phyloP scores from a whole-genome alignment of 108 stramenopile genomes.

The Cyclotella sp. region DNA sequence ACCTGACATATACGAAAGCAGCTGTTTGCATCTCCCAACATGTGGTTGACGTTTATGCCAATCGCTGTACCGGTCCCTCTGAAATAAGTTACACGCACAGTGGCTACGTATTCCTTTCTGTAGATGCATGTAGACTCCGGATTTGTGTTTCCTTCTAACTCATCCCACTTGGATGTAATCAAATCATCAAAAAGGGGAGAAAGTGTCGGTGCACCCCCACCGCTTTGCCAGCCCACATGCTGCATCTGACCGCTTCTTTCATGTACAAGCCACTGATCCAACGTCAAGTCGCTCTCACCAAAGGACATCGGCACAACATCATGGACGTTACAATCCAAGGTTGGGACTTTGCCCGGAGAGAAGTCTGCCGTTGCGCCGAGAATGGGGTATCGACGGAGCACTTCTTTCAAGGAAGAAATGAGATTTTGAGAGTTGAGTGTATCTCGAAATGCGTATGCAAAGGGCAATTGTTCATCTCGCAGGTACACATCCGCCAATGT shows the following conservation, averaged over 20 bases:
- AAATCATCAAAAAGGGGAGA: conserved; percentile 39
- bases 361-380: conserved; percentile 22
- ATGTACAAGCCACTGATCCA: conserved; percentile 17
- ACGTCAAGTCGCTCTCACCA: conserved; percentile 15
- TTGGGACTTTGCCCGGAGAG: conserved; percentile 12
- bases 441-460: conserved; percentile 40
- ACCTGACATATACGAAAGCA: conserved; percentile 26
- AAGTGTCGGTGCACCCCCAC: conserved; percentile 28
- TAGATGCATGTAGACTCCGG: background rate
- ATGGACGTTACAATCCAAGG: conserved; percentile 12
- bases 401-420: conserved; percentile 20
- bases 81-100: conserved; percentile 32
- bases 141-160: background rate
- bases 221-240: conserved; percentile 23
- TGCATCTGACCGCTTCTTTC: conserved; percentile 20
- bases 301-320: conserved; percentile 38
- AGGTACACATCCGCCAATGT: conserved; percentile 37
- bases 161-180: conserved; percentile 5
- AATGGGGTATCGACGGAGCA: conserved; percentile 30
- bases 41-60: conserved; percentile 30
- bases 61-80: conserved; percentile 32
- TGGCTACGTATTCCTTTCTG: conserved; percentile 1
- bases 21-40: conserved; percentile 28
- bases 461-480: conserved; percentile 42
- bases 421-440: conserved; percentile 12